Percentiles rank a stretch among this genome's conserved stretches.
These are phyloP conservation scores for Fraxinus angustifolia DNA, from an alignment of 305 asterid genomes.

Conservation along the genomic window DNA sequence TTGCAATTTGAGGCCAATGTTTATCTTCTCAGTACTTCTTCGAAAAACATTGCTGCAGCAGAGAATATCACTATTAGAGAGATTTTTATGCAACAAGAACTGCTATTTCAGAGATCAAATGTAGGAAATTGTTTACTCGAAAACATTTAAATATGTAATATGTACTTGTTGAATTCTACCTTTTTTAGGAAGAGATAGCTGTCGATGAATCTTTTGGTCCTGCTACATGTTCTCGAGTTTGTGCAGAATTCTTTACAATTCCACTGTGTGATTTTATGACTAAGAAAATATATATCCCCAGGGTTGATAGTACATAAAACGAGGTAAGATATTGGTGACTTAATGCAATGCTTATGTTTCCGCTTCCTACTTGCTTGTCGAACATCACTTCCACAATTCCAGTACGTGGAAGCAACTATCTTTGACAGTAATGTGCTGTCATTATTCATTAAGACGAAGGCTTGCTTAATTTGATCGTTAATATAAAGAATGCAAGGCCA, in stretches of 20 bases:
- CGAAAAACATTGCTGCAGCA: neutral
- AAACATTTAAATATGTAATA: neutral
- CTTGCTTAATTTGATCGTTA: neutral
- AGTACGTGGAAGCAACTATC: neutral
- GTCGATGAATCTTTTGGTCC: neutral
- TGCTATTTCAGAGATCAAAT: neutral
- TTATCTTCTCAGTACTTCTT: conserved; percentile 15
- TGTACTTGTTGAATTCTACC: neutral
- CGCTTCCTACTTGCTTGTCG: neutral
- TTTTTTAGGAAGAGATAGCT: neutral
- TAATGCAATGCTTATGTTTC: neutral
- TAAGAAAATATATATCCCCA: neutral
- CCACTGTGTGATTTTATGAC: neutral
- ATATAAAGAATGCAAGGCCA: neutral
- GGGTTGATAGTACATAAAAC: neutral
- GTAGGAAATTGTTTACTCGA: neutral
- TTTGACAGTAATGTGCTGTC: neutral
- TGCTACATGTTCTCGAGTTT: neutral
- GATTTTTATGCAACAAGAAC: neutral
- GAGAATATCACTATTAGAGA: neutral
- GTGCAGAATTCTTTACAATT: neutral
- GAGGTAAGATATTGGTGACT: neutral
- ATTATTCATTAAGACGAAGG: neutral
- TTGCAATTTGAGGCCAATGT: neutral
- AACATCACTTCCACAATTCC: neutral